Conservation (phyloP, 768 basidiomycete genomes). For the Chalciporus pseudorubinellus region DNA sequence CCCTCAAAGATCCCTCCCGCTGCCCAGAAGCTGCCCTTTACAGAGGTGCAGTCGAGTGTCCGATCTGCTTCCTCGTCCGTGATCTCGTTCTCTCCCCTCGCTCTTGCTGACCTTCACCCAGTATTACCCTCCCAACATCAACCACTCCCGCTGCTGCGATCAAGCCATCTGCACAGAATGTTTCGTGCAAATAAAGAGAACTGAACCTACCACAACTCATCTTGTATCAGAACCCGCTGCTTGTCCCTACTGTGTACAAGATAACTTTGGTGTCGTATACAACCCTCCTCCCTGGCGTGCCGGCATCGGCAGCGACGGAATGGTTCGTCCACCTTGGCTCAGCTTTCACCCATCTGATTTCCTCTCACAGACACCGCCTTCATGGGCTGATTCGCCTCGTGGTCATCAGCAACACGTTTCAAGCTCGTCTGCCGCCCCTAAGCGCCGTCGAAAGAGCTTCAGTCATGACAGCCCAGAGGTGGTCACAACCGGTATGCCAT, state of each 20-base stretch:
- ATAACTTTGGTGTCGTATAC: conserved; percentile 95
- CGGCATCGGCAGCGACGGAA: conserved; percentile 73
- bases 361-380: conserved; percentile 35
- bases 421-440: conserved; percentile 47
- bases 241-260: conserved; percentile 97
- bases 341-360: not conserved
- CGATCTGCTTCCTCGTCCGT: conserved; percentile 95
- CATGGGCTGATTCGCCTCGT: conserved; percentile 56
- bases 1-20: conserved; percentile 63
- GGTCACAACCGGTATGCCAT: conserved; percentile 75
- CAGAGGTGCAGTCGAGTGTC: conserved; percentile 86
- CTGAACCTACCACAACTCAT: conserved; percentile 92
- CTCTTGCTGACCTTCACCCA: conserved; percentile 37
- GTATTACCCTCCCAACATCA: conserved; percentile 98
- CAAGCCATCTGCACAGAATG: conserved; percentile 99
- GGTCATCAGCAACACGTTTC: conserved; percentile 41
- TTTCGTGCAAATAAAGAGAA: conserved; percentile 97
- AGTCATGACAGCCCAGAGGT: conserved; percentile 85
- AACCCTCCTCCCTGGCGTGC: conserved; percentile 76
- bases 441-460: conserved; percentile 85
- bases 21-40: conserved; percentile 78
- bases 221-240: conserved; percentile 95
- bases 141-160: conserved; percentile 96
- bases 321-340: conserved; percentile 42
- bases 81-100: conserved; percentile 16